These are phyloP conservation scores for Ophiostoma perfectum DNA, from an alignment of 2,329 filamentous ascomycete species.

Conservation along the genomic window DNA sequence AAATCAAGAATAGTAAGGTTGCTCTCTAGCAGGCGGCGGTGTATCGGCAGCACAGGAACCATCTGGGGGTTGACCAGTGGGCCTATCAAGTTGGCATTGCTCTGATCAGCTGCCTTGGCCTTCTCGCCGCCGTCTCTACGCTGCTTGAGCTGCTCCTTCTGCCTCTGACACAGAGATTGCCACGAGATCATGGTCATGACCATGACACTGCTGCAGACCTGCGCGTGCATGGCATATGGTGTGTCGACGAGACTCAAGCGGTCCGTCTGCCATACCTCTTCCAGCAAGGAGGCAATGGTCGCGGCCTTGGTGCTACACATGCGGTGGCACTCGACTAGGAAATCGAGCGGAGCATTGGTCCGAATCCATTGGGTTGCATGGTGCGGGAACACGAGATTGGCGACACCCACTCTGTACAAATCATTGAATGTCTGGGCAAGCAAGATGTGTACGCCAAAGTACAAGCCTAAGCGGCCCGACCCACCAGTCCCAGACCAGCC, in stretches of 20 bases:
- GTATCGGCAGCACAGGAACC: background rate
- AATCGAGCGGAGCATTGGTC: slow-evolving; percentile 17
- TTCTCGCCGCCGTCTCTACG: background rate
- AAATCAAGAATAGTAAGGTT: slow-evolving; percentile 20
- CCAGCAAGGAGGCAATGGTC: slow-evolving; percentile 16
- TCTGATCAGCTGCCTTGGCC: background rate
- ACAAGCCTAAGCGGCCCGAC: slow-evolving; percentile 17
- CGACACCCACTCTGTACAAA: slow-evolving; percentile 23
- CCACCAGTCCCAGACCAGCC: slow-evolving; percentile 9
- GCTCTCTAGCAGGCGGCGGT: slow-evolving; percentile 18
- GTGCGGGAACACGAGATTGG: slow-evolving; percentile 24
- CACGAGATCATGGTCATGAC: slow-evolving; percentile 23
- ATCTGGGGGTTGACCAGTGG: slow-evolving; percentile 2
- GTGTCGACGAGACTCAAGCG: slow-evolving; percentile 20
- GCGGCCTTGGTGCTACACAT: slow-evolving; percentile 22
- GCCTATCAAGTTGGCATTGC: background rate
- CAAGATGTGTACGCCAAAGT: slow-evolving; percentile 22
- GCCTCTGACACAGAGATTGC: slow-evolving; percentile 17
- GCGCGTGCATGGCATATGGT: slow-evolving; percentile 23
- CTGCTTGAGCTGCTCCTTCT: background rate
- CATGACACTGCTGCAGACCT: slow-evolving; percentile 24
- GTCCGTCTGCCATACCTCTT: slow-evolving; percentile 18
- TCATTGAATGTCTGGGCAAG: slow-evolving; percentile 23
- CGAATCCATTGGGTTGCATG: slow-evolving; percentile 23
- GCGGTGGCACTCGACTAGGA: slow-evolving; percentile 20